Conservation (phyloP, 352 stramenopile species). For the Globisporangium heterothallicum region DNA sequence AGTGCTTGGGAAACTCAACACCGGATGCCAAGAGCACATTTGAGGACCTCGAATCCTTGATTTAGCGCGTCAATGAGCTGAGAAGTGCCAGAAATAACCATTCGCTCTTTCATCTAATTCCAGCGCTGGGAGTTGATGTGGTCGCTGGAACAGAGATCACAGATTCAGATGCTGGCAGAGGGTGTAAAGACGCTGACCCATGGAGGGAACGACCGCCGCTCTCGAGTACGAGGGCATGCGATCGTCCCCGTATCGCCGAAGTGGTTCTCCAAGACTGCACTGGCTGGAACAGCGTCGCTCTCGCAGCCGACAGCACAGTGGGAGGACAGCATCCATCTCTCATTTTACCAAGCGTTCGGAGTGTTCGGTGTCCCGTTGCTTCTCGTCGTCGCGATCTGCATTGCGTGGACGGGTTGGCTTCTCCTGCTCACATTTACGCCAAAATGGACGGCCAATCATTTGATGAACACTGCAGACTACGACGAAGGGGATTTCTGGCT, state of each 20-base stretch:
- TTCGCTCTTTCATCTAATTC: too few relatives aligned
- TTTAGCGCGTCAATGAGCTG: too few relatives aligned
- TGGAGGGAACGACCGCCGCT: neutral
- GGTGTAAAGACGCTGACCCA: neutral
- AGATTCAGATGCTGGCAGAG: neutral
- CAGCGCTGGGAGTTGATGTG: too few relatives aligned
- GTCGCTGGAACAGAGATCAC: too few relatives aligned
- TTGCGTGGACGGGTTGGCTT: conserved; percentile 3
- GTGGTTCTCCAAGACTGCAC: neutral
- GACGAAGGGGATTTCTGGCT: conserved; percentile 10
- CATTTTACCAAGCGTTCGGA: conserved; percentile 2
- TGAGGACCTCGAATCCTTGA: too few relatives aligned
- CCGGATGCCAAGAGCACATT: too few relatives aligned
- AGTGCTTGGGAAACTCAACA: too few relatives aligned
- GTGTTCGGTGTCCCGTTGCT: neutral
- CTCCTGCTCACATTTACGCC: neutral
- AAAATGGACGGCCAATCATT: conserved; percentile 2
- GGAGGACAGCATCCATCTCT: neutral
- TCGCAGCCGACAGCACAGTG: neutral
- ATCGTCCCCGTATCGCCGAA: neutral
- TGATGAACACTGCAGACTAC: conserved; percentile 7
- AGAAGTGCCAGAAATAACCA: too few relatives aligned
- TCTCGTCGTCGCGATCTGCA: neutral
- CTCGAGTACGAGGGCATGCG: neutral
- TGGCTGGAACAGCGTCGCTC: neutral